phyloP scores from a whole-genome alignment of 495 filamentous ascomycete species.

The Parachaetomium inaequale region DNA sequence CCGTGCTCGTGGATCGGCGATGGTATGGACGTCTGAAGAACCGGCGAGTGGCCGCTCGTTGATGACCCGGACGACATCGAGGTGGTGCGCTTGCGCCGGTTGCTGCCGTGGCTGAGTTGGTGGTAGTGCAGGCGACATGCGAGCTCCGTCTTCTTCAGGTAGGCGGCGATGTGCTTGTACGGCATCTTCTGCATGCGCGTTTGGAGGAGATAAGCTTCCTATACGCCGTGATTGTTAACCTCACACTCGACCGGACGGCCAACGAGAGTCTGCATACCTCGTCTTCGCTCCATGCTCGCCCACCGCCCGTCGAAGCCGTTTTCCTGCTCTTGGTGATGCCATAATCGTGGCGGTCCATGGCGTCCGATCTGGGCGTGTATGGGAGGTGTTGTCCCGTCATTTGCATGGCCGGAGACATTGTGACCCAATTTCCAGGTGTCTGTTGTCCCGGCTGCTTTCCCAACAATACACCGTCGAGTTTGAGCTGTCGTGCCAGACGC shows the following conservation, averaged over 20 bases:
- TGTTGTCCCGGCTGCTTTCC: conserved; percentile 11
- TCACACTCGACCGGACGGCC: neutral
- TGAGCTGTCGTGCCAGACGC: conserved; percentile 30
- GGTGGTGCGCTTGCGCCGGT: conserved; percentile 63
- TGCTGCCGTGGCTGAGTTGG: conserved; percentile 76
- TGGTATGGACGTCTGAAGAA: conserved; percentile 41
- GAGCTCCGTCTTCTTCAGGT: conserved; percentile 80
- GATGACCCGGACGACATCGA: conserved; percentile 59
- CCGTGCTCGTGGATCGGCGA: conserved; percentile 47
- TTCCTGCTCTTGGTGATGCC: conserved; percentile 60
- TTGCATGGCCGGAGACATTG: conserved; percentile 48
- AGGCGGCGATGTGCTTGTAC: conserved; percentile 81
- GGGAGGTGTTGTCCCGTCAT: conserved; percentile 41
- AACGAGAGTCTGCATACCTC: conserved; percentile 52
- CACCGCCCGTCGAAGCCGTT: conserved; percentile 63
- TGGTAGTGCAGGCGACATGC: conserved; percentile 83
- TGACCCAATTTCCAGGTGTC: conserved; percentile 20
- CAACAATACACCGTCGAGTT: conserved; percentile 13
- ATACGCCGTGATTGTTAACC: conserved; percentile 19
- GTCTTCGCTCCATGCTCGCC: conserved; percentile 72
- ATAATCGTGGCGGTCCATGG: conserved; percentile 50
- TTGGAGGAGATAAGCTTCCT: conserved; percentile 83
- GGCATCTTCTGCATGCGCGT: conserved; percentile 82
- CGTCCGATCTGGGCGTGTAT: conserved; percentile 47
- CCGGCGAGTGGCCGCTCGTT: conserved; percentile 44